phyloP scores from a whole-genome alignment of 2,329 filamentous ascomycete genomes.

The Pyrenochaeta sp. region DNA sequence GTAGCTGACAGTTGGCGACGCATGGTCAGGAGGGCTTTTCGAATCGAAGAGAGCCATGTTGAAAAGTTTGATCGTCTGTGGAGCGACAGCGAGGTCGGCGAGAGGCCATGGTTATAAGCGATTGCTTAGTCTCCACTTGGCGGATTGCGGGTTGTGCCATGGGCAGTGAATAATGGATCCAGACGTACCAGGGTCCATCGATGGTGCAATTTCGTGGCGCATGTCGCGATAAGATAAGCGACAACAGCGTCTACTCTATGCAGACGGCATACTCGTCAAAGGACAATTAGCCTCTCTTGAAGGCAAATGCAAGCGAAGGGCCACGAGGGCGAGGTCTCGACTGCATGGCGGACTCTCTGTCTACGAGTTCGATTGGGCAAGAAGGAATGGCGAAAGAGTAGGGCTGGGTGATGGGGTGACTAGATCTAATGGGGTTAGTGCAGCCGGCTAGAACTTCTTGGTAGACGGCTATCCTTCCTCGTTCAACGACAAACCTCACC shows the following conservation, averaged over 20 bases:
- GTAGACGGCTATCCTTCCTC: background rate
- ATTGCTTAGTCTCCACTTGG: slow-evolving; percentile 19
- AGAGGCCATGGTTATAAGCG: slow-evolving; percentile 16
- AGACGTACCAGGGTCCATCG: background rate
- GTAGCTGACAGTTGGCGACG: slow-evolving; percentile 28
- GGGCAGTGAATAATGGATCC: background rate
- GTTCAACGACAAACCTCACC: background rate
- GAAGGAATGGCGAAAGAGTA: background rate
- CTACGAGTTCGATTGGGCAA: background rate
- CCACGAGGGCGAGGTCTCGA: background rate
- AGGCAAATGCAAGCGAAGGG: slow-evolving; percentile 1
- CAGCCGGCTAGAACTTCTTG: background rate
- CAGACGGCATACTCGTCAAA: background rate
- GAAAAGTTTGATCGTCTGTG: slow-evolving; percentile 1
- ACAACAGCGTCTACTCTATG: background rate
- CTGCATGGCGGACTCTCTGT: background rate
- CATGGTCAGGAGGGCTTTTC: slow-evolving; percentile 22
- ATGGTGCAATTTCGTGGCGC: slow-evolving; percentile 17
- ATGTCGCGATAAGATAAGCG: slow-evolving; percentile 19
- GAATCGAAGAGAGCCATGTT: slow-evolving; percentile 31
- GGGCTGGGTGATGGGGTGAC: background rate
- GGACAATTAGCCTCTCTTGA: no score
- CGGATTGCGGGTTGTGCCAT: slow-evolving; percentile 3
- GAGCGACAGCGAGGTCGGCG: background rate
- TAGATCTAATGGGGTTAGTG: background rate